Base-by-base conservation (phyloP, 352 stramenopile genomes). In the Globisporangium cylindrosporum region DNA sequence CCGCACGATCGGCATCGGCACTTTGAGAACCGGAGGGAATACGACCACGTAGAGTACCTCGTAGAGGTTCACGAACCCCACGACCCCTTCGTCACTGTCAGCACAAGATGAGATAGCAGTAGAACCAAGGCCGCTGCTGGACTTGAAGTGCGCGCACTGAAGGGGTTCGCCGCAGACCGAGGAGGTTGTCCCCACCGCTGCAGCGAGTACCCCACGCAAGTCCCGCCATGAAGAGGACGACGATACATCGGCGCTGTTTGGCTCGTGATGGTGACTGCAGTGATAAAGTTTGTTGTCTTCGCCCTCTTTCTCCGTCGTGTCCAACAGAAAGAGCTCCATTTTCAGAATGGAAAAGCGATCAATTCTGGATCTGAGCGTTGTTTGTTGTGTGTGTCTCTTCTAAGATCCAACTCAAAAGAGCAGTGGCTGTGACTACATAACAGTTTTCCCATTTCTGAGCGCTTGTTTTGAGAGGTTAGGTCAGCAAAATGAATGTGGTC, bases 241-340 rank as follows among this genome's bases (percentile, higher is more conserved):
- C 20, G 29, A 61, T 25, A 18, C 25, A n/a, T 56, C 29, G 10
- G 15, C 27, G 22, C 6, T 59, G 34, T 15, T 36, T 29, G 22
- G n/a, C 29, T 41, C 54, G 15, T 25, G 41, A 0, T 48, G n/a
- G 9, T 69, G 62, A 8, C 61, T 57, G 25, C 69, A 79, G 58
- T 85, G 80, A 57, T 89, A 81, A 25, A 92, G 73, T 24, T 67
- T 69, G 46, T 91, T 92, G 73, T 89, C 82, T 67, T 92, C 79
- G 29, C 82, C 84, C 68, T 92, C 84, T 27, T 82, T 83, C 71
- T 91, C 76, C 0, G 72, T 81, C 67, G 82, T 90, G 61, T 89
- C 81, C 22, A 92, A 72, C 49, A 91, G 58, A 60, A 90, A 53
- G 36, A 89, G 59, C 66, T 86, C 77, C 73, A 89, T 86, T 25